phyloP scores from a whole-genome alignment of 768 basidiomycete genomes.

The Tricholoma sp. region DNA sequence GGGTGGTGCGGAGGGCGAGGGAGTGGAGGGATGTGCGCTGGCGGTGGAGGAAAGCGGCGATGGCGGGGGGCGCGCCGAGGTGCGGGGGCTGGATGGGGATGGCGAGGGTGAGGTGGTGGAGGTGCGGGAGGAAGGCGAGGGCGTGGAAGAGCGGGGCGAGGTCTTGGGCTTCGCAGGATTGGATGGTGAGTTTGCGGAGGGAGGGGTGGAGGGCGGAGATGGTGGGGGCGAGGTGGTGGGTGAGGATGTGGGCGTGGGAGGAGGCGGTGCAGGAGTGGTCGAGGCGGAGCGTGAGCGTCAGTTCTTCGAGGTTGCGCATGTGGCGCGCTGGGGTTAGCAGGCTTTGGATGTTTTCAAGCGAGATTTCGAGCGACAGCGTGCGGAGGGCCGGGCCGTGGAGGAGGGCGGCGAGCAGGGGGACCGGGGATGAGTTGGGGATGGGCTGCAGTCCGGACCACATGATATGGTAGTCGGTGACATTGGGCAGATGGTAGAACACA shows the following conservation, averaged over 20 bases:
- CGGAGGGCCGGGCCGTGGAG: slow-evolving; percentile 29
- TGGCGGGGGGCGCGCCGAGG: slow-evolving; percentile 35
- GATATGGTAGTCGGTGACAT: slow-evolving; percentile 45
- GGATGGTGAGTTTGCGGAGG: slow-evolving; percentile 34
- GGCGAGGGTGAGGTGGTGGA: slow-evolving; percentile 32
- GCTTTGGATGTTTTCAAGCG: slow-evolving; percentile 35
- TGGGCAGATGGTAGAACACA: slow-evolving; percentile 37
- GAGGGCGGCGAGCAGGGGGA: slow-evolving; percentile 29
- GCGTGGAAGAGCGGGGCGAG: slow-evolving; percentile 35
- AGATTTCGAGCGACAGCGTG: slow-evolving; percentile 38
- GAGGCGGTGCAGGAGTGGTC: slow-evolving; percentile 22
- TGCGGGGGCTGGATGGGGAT: slow-evolving; percentile 37
- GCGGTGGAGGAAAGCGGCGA: slow-evolving; percentile 30
- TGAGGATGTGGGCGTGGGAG: slow-evolving; percentile 28
- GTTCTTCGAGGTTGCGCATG: slow-evolving; percentile 31
- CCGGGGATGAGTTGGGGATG: slow-evolving; percentile 18
- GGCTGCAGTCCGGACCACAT: slow-evolving; percentile 41
- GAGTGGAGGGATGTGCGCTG: slow-evolving; percentile 30
- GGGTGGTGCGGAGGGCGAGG: slow-evolving; percentile 38
- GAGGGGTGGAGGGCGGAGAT: slow-evolving; percentile 30
- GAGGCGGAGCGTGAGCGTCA: slow-evolving; percentile 37
- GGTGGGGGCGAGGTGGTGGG: slow-evolving; percentile 32
- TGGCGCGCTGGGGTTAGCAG: slow-evolving; percentile 26
- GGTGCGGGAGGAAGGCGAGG: slow-evolving; percentile 25
- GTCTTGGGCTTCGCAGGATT: slow-evolving; percentile 41